phyloP scores from a whole-genome alignment of 2,329 filamentous ascomycete genomes.

The Trichoderma sp. region DNA sequence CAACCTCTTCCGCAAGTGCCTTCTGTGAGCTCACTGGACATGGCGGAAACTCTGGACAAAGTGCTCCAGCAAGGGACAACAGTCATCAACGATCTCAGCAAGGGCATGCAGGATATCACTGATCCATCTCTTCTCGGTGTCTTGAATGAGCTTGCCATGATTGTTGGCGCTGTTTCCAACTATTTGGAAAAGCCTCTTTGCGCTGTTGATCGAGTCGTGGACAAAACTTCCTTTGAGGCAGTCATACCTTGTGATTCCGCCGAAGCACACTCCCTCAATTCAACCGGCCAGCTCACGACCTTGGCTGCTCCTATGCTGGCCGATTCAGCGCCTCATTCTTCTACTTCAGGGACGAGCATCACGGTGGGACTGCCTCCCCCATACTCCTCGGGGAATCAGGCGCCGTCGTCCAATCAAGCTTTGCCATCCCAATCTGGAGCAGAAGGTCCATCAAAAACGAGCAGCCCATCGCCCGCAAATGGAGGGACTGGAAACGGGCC shows the following conservation, averaged over 20 bases:
- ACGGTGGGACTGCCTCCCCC: slow-evolving; percentile 8
- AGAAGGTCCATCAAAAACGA: not conserved
- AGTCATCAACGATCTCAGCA: slow-evolving; percentile 33
- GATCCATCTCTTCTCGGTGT: slow-evolving; percentile 30
- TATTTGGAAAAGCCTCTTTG: slow-evolving; percentile 32
- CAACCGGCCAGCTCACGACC: not conserved
- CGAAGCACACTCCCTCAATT: slow-evolving; percentile 3
- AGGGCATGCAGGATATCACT: slow-evolving; percentile 11
- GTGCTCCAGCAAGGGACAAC: slow-evolving; percentile 31
- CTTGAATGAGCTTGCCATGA: slow-evolving; percentile 32
- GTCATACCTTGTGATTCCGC: slow-evolving; percentile 31
- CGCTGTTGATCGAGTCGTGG: slow-evolving; percentile 28
- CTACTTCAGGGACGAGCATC: not conserved
- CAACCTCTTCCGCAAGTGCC: slow-evolving; percentile 16
- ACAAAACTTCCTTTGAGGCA: slow-evolving; percentile 27
- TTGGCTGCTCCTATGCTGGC: not conserved
- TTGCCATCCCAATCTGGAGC: not conserved
- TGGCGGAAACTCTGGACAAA: slow-evolving; percentile 27
- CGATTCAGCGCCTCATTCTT: not conserved
- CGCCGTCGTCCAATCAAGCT: not conserved
- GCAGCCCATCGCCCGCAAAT: not conserved
- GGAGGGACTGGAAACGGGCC: not conserved
- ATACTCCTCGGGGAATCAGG: not conserved
- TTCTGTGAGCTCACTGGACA: slow-evolving; percentile 15
- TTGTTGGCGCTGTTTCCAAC: slow-evolving; percentile 31